Base-by-base conservation (phyloP, 768 basidiomycete genomes). In the Lactarius hengduanensis region DNA sequence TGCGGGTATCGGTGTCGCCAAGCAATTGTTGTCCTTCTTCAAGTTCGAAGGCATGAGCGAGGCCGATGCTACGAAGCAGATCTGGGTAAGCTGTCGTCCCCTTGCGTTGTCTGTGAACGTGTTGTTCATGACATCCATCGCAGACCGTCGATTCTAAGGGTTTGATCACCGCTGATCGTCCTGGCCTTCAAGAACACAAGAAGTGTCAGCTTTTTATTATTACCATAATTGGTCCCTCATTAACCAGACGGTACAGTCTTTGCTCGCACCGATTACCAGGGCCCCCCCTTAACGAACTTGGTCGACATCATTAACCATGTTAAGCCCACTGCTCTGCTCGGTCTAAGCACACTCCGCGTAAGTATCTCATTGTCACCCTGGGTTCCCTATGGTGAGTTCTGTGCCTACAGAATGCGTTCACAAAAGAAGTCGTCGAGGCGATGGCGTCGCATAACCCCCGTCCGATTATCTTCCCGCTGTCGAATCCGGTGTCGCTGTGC, bases 391-490 rank as follows among this genome's bases (percentile, higher is more conserved):
- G 59, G 50, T 55, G 57, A 63, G n/a, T 32, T 71, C 32, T 64
- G 59, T 64, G 63, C 54, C 56, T 68, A 18, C 65, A 86, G 85
- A 88, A 87, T 45, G 91, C 93, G 2, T 97, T 96, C 79, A 84
- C 80, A 59, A 80, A 86, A 54, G 80, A 83, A 26, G 88, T 92
- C 61, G 84, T 96, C 59, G 79, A 84, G 65, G 79, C 84, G 2
- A 94, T 97, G 94, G 84, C 87, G n/a, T 81, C 83, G 36, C 82
- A 91, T 72, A 96, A 95, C 77, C 79, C 84, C 9, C 84, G 86
- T 22, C 95, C 95, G 32, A 94, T 96, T 78, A 84, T 96, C 76
- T 96, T 96, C 83, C 92, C 95, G 41, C 85, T 96, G 8, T 93
- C 91, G 43, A 97, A 96, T 79, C 95, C 95, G 32, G 84, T 90